Percentiles rank a stretch among this genome's conserved stretches.
phyloP scores from a whole-genome alignment of 2,329 filamentous ascomycete genomes.

The Tolypocladium sp. region DNA sequence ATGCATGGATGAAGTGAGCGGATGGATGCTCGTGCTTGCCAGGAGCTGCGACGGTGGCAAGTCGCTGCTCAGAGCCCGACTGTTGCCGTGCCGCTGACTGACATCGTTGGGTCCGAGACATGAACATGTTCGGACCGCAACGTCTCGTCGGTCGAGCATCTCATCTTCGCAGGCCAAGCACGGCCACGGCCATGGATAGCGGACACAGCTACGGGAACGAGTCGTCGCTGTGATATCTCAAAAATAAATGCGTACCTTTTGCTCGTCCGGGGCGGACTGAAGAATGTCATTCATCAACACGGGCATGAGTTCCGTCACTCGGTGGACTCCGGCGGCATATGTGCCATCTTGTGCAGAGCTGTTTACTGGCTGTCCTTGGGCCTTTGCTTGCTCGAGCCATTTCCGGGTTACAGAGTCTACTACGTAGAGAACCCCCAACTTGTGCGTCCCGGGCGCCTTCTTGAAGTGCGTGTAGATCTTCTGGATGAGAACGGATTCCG shows the following conservation, averaged over 20 bases:
- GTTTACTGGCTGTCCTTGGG: slow-evolving; percentile 72
- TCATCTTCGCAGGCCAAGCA: background rate
- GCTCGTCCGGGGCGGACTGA: slow-evolving; percentile 77
- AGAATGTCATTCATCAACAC: slow-evolving; percentile 93
- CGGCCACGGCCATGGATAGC: slow-evolving; percentile 16
- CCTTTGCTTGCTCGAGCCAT: slow-evolving; percentile 94
- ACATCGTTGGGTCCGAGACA: background rate
- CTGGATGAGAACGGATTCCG: slow-evolving; percentile 88
- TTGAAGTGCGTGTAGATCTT: slow-evolving; percentile 97
- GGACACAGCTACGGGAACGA: slow-evolving; percentile 12
- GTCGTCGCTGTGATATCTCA: background rate
- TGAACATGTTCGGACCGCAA: background rate
- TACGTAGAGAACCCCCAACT: slow-evolving; percentile 97
- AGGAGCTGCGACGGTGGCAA: background rate
- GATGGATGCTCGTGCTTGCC: background rate
- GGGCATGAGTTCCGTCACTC: slow-evolving; percentile 91
- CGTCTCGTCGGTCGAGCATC: background rate
- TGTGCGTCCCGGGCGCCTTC: slow-evolving; percentile 88
- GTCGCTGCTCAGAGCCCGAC: background rate
- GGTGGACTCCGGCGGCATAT: slow-evolving; percentile 88
- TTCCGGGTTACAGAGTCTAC: slow-evolving; percentile 99
- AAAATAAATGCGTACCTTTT: slow-evolving; percentile 72
- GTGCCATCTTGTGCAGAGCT: slow-evolving; percentile 80
- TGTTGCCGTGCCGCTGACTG: background rate
- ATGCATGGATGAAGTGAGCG: background rate